These are phyloP conservation scores for Ceratobasidium sp. DNA, from an alignment of 1,284 basidiomycete species.

Conservation along the genomic window DNA sequence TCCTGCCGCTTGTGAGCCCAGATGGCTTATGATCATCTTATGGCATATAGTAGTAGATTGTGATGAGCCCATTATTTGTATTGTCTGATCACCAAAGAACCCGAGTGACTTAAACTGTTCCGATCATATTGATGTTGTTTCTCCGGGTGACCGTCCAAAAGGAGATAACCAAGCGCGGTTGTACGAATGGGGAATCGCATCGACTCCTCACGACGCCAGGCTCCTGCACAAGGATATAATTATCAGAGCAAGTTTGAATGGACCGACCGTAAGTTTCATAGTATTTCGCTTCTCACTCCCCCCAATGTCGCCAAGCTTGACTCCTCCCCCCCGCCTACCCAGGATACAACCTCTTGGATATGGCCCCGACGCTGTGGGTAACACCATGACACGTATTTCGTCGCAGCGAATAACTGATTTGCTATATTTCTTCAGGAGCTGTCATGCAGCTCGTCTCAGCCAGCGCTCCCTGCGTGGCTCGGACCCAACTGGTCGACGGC, in stretches of 20 bases:
- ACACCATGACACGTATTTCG: neutral
- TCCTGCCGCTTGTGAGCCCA: conserved; percentile 39
- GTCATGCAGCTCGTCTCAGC: conserved; percentile 10
- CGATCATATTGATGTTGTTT: conserved; percentile 34
- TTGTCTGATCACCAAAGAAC: conserved; percentile 31
- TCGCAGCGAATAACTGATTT: neutral
- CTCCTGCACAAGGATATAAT: conserved; percentile 26
- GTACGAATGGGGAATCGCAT: conserved; percentile 18
- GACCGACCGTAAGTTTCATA: conserved; percentile 37
- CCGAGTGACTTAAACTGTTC: conserved; percentile 12
- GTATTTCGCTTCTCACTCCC: neutral
- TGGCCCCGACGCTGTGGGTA: conserved; percentile 27
- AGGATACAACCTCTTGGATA: conserved; percentile 29
- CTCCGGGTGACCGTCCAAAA: conserved; percentile 19
- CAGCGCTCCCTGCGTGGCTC: conserved; percentile 13
- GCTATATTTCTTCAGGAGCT: conserved; percentile 1
- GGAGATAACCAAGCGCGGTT: conserved; percentile 4
- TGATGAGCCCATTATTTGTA: conserved; percentile 23
- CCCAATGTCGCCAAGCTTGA: conserved; percentile 35
- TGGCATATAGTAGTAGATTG: neutral
- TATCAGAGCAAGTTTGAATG: conserved; percentile 17
- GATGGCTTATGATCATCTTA: conserved; percentile 33
- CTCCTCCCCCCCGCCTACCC: conserved; percentile 34
- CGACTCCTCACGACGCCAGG: conserved; percentile 18
- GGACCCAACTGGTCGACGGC: conserved; percentile 21